These are phyloP conservation scores for Cladosporium sp. DNA, from an alignment of 2,329 filamentous ascomycete genomes.

Conservation along the genomic window DNA sequence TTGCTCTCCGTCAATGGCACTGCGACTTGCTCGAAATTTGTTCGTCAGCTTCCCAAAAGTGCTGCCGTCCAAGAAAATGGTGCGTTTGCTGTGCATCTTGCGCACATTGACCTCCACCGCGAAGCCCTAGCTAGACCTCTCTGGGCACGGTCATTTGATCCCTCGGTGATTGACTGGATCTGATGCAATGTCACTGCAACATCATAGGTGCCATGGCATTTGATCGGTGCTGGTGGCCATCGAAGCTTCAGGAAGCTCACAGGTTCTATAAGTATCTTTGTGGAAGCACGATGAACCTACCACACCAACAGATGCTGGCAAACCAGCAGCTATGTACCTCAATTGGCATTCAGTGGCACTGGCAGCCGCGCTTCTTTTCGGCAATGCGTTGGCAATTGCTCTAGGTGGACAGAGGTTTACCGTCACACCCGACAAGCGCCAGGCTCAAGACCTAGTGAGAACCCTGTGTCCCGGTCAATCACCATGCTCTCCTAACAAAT, in stretches of 20 bases:
- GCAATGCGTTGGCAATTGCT: not conserved
- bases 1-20: constrained; percentile 8
- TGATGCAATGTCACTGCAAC: not conserved
- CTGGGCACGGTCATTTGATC: not conserved
- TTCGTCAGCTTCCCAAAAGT: not conserved
- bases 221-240: not conserved
- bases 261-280: not conserved
- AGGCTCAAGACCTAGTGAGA: constrained; percentile 5
- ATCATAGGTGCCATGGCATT: not conserved
- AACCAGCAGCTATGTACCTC: not conserved
- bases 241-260: not conserved
- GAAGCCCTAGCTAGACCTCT: not conserved
- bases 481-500: not conserved
- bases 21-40: not conserved
- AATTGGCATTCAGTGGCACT: not conserved
- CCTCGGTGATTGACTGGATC: not conserved
- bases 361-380: not conserved
- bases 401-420: not conserved
- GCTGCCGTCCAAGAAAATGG: not conserved
- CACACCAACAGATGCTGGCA: not conserved
- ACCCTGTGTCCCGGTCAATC: not conserved
- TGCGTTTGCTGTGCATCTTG: not conserved
- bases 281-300: not conserved
- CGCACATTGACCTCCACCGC: not conserved
- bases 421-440: constrained; percentile 4